Evolutionary conservation across 1,139 yeast genomes (phyloP).

Genomic region (Zygoascus meyerae): DNA sequence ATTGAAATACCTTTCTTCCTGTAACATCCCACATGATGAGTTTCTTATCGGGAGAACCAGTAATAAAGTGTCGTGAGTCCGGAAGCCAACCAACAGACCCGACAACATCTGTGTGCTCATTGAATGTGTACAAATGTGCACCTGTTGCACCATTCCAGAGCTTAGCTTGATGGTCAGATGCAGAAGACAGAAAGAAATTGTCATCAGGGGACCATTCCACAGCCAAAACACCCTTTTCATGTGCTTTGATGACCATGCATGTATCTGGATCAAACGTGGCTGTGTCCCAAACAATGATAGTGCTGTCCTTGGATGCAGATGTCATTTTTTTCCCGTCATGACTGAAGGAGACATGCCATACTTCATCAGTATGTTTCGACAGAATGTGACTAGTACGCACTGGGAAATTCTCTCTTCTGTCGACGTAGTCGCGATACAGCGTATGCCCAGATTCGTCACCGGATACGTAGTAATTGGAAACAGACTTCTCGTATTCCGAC

Average conservation of each 20-base stretch:
- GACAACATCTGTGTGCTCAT: slow-evolving; percentile 33
- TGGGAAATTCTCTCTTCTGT: slow-evolving; percentile 44
- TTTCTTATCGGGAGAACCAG: slow-evolving; percentile 75
- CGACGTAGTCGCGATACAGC: slow-evolving; percentile 31
- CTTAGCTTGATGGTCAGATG: slow-evolving; percentile 59
- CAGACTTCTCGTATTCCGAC: slow-evolving; percentile 41
- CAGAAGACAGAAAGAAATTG: slow-evolving; percentile 58
- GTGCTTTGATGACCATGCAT: slow-evolving; percentile 43
- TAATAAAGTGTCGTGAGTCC: slow-evolving; percentile 51
- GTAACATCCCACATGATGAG: slow-evolving; percentile 55
- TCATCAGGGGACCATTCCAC: slow-evolving; percentile 73
- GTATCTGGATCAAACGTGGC: slow-evolving; percentile 39
- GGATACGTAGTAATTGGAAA: slow-evolving; percentile 36
- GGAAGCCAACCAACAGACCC: slow-evolving; percentile 79
- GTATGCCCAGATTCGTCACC: slow-evolving; percentile 20
- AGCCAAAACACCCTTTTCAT: slow-evolving; percentile 57
- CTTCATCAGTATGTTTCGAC: slow-evolving; percentile 61
- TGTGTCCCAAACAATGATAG: slow-evolving; percentile 63
- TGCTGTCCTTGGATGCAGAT: slow-evolving; percentile 67
- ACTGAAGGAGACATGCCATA: slow-evolving; percentile 77
- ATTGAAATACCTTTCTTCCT: slow-evolving; percentile 38
- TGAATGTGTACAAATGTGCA: slow-evolving; percentile 21
- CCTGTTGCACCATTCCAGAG: slow-evolving; percentile 56
- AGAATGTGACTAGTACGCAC: slow-evolving; percentile 37
- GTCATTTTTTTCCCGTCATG: slow-evolving; percentile 72